phyloP scores from a whole-genome alignment of 2,329 filamentous ascomycete genomes.

The Drechslera avenae region DNA sequence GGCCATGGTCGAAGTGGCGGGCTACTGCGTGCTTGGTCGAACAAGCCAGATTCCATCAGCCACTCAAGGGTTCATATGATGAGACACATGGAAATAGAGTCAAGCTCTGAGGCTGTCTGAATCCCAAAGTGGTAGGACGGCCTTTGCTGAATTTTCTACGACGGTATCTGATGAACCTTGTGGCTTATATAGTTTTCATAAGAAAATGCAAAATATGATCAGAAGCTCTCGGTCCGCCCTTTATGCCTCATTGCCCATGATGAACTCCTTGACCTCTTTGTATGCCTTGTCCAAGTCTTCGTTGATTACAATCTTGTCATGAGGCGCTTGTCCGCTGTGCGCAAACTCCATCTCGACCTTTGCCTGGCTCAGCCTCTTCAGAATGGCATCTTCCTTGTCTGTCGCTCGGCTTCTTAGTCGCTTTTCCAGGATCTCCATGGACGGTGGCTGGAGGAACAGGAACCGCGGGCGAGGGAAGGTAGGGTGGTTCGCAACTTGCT shows the following conservation, averaged over 20 bases:
- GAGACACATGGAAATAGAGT: conserved; percentile 90
- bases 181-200: conserved; percentile 22
- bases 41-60: conserved; percentile 65
- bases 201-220: not conserved
- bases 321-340: conserved; percentile 49
- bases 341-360: conserved; percentile 52
- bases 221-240: not conserved
- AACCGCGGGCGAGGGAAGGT: conserved; percentile 73
- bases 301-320: conserved; percentile 60
- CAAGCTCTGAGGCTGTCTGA: conserved; percentile 83
- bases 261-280: conserved; percentile 56
- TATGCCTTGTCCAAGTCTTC: conserved; percentile 59
- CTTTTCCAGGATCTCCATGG: conserved; percentile 72
- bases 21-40: conserved; percentile 64
- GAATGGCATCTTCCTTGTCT: conserved; percentile 56
- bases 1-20: conserved; percentile 16
- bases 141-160: conserved; percentile 52
- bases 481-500: conserved; percentile 79
- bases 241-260: conserved; percentile 50
- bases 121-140: conserved; percentile 54
- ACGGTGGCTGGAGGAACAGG: conserved; percentile 83
- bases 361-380: conserved; percentile 55
- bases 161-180: conserved; percentile 55
- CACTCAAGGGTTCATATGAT: conserved; percentile 72
- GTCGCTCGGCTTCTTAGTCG: conserved; percentile 53